Evolutionary conservation across 768 basidiomycete species (phyloP).

Genomic region (Podaxis pistillaris): DNA sequence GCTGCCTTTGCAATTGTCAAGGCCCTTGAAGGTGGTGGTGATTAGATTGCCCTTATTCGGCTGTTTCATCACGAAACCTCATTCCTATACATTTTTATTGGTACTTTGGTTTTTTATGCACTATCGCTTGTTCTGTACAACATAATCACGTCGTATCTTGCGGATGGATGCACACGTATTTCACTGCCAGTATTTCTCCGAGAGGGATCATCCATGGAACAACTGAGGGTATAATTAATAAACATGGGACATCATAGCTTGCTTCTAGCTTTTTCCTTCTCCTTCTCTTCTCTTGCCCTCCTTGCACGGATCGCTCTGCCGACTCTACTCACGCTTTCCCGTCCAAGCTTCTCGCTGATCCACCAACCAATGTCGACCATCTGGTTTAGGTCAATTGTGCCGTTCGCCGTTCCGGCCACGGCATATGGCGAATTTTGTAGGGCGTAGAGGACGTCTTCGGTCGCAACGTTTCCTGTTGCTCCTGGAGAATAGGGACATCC

Average conservation of each 20-base stretch:
- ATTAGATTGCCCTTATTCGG: neutral
- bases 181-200: neutral
- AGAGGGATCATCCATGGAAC: neutral
- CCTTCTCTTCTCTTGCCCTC: slow-evolving; percentile 30
- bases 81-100: neutral
- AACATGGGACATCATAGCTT: slow-evolving; percentile 4
- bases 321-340: slow-evolving; percentile 72
- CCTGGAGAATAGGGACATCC: slow-evolving; percentile 97
- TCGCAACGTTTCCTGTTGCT: slow-evolving; percentile 92
- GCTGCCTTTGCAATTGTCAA: slow-evolving; percentile 56
- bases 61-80: neutral
- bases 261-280: slow-evolving; percentile 12
- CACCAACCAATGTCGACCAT: slow-evolving; percentile 80
- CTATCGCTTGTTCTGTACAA: neutral
- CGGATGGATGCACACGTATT: neutral
- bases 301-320: slow-evolving; percentile 69
- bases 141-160: neutral
- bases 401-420: slow-evolving; percentile 43
- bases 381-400: slow-evolving; percentile 56
- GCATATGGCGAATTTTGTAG: slow-evolving; percentile 63
- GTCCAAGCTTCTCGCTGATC: slow-evolving; percentile 68
- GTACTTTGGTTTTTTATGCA: neutral
- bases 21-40: slow-evolving; percentile 35
- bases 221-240: slow-evolving; percentile 3
- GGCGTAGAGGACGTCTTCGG: slow-evolving; percentile 88